Evolutionary conservation across 2,329 filamentous ascomycete genomes (phyloP).

Genomic region (Bipolaris bicolor): DNA sequence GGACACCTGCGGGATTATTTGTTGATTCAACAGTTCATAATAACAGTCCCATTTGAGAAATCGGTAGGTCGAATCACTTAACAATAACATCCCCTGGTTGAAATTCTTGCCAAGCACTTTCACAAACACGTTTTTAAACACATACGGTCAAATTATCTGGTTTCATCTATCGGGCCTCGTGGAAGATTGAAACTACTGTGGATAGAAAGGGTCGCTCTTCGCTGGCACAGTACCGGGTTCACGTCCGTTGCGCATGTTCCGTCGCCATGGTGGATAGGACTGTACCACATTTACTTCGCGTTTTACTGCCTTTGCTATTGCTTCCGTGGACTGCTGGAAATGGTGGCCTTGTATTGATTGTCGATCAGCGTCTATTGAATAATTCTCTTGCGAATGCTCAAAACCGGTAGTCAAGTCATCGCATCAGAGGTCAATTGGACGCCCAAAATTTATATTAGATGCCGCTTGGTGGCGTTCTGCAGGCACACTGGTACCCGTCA

Average conservation of each 20-base stretch:
- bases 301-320: not conserved
- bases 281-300: no score
- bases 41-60: no score
- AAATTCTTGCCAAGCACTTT: no score
- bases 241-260: not conserved
- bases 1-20: no score
- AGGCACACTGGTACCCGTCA: conserved; percentile 28
- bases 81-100: no score
- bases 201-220: not conserved
- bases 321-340: not conserved
- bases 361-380: not conserved
- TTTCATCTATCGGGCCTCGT: no score
- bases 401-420: conserved; percentile 20
- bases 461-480: conserved; percentile 23
- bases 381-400: conserved; percentile 9
- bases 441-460: conserved; percentile 25
- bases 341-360: not conserved
- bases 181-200: not conserved
- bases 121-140: no score
- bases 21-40: no score
- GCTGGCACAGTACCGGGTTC: not conserved
- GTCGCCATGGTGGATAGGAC: not conserved
- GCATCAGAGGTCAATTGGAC: conserved; percentile 27
- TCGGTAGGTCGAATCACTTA: no score
- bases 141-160: no score